Evolutionary conservation across 179 eudicot genomes (phyloP).

Genomic region (Spergularia azorica): DNA sequence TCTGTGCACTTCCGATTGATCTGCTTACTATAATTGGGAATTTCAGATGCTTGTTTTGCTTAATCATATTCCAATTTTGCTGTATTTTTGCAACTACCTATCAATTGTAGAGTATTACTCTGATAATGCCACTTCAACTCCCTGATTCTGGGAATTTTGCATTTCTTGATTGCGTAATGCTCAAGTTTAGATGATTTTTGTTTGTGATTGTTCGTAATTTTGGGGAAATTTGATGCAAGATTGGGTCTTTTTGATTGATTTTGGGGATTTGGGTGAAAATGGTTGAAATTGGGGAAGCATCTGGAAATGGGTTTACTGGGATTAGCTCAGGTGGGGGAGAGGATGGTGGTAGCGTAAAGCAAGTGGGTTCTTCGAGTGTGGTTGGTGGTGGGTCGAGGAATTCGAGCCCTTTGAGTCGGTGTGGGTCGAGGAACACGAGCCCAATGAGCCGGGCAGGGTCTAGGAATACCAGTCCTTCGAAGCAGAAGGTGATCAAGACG

Average conservation of each 20-base stretch:
- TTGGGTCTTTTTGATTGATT: conserved; percentile 3
- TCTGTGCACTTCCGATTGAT: neutral
- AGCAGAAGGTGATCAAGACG: conserved; percentile 76
- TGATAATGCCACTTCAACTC: neutral
- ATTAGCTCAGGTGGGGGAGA: conserved; percentile 38
- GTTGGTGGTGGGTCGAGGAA: conserved; percentile 69
- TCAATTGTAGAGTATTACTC: neutral
- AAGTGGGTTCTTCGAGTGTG: conserved; percentile 42
- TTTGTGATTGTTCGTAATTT: neutral
- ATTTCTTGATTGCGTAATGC: neutral
- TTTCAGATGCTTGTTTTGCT: neutral
- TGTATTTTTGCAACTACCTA: neutral
- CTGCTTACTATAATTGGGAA: neutral
- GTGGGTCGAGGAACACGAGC: conserved; percentile 49
- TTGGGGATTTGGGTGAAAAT: conserved; percentile 28
- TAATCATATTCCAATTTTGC: neutral
- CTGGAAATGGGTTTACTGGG: conserved; percentile 36
- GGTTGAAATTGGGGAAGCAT: conserved; percentile 58
- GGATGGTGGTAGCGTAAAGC: conserved; percentile 40
- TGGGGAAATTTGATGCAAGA: conserved; percentile 11
- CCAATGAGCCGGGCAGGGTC: conserved; percentile 43
- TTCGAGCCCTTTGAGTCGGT: conserved; percentile 61
- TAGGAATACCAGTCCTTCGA: conserved; percentile 78
- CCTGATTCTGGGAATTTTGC: neutral
- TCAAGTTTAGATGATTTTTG: neutral